Evolutionary conservation across 495 filamentous ascomycete genomes (phyloP), one percentile per base, ranked within the genome.

Genomic region (Xylaria curta): DNA sequence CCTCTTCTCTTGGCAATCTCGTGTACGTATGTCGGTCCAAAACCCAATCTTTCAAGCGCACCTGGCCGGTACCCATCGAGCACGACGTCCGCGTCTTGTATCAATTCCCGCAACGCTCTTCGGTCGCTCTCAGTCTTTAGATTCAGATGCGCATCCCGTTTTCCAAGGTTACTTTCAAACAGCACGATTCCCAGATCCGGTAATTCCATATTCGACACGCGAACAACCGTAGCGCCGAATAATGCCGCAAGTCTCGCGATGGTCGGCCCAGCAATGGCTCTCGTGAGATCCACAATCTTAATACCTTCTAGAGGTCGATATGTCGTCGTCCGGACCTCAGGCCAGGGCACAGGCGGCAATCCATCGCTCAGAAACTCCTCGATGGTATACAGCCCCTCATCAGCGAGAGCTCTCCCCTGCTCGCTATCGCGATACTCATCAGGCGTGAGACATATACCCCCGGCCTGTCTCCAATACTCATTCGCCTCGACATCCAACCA

Each of bases 231-330:
- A 0, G 89, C 89, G 12, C 89, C 89, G 60, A 87, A 82, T 38
- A 89, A 80, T 1, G 89, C 89, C 3, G 90, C 81, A 7, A 83
- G 85, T 15, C 82, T 76, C 1, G 84, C 84, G 33, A 91, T 83
- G 4, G 84, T 79, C 0, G 89, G 89, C 0, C 86, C 88, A 15
- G 89, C 88, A 67, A 91, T 90, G n/a, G 90, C 85, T 28, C 89
- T 79, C 2, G 88, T 87, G 49, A 90, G 78, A 61, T 90, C 89
- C 21, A 91, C 76, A 4, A 91, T 83, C 75, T 90, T 91, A 51
- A 91, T 77, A 0, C 88, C 88, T 0, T 85, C 87, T 17, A 92
- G 76, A 0, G 89, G 88, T 36, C 85, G 76, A 24, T 69, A 70
- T 3, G 82, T 67, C 36, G 78, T 79, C 0, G 84, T 79, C 0